Percentiles rank a stretch among this genome's conserved stretches.
Conservation (phyloP, 306 rosid genomes). For the Phaseolus lunatus region DNA sequence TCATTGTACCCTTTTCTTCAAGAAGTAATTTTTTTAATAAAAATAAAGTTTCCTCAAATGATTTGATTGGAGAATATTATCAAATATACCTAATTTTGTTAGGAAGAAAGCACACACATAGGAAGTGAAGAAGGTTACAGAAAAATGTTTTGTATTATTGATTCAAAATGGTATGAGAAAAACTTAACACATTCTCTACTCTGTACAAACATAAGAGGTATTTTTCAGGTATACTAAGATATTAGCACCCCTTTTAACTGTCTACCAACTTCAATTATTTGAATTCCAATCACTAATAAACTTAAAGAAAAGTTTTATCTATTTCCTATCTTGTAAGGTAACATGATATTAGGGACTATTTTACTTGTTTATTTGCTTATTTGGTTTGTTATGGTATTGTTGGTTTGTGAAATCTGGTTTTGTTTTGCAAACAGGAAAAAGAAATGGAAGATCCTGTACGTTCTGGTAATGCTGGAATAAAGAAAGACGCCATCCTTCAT, state of each 20-base stretch:
- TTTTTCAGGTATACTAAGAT: too few species aligned
- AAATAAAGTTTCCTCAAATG: neutral
- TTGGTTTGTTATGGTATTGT: neutral
- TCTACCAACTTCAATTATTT: too few species aligned
- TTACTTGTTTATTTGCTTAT: neutral
- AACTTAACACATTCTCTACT: too few species aligned
- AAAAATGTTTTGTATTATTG: too few species aligned
- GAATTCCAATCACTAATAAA: neutral
- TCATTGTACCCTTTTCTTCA: neutral
- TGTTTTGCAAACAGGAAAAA: slow-evolving; percentile 15
- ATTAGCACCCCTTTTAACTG: too few species aligned
- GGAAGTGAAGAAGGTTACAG: too few species aligned
- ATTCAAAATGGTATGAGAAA: too few species aligned
- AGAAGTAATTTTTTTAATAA: neutral
- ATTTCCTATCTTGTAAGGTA: neutral
- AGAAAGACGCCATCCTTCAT: neutral
- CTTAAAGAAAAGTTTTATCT: neutral
- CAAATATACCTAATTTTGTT: too few species aligned
- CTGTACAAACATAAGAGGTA: too few species aligned
- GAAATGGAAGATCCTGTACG: slow-evolving; percentile 2
- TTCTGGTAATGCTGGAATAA: slow-evolving; percentile 16
- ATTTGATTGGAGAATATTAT: neutral
- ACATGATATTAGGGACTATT: neutral
- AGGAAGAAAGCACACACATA: too few species aligned
- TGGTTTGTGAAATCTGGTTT: slow-evolving; percentile 8